Evolutionary conservation across 169 alveolate species (phyloP).

Genomic region (Plasmodium gaboni): DNA sequence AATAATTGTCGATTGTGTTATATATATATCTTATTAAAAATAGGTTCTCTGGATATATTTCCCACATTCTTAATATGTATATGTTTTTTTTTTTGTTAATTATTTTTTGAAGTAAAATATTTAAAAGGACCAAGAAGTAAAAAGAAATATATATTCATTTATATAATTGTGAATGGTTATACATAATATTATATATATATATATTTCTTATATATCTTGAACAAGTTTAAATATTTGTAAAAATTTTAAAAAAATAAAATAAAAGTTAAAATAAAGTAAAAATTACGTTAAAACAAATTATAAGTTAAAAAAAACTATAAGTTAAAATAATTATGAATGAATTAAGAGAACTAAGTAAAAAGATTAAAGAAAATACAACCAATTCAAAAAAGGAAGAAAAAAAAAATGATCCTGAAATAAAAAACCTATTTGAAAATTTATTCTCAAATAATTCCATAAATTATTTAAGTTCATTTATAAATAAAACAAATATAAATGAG

Average conservation of each 20-base stretch:
- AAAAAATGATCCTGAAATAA: slow-evolving; percentile 69
- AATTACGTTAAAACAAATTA: background rate
- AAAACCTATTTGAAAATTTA: slow-evolving; percentile 65
- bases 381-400: slow-evolving; percentile 41
- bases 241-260: background rate
- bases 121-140: no score
- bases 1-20: no score
- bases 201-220: no score
- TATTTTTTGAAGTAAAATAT: no score
- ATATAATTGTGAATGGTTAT: no score
- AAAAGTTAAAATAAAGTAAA: background rate
- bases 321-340: slow-evolving; percentile 53
- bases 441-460: slow-evolving; percentile 62
- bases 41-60: no score
- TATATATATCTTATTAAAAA: no score
- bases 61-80: no score
- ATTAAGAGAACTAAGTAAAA: slow-evolving; percentile 67
- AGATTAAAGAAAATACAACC: slow-evolving; percentile 63
- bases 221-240: background rate
- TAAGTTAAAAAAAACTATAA: background rate
- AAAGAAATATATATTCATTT: no score
- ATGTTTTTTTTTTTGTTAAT: no score
- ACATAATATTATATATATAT: no score
- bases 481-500: slow-evolving; percentile 38
- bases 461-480: slow-evolving; percentile 61